Conservation (phyloP, 2,329 filamentous ascomycete genomes). For the Sphaerulina vaccinii region DNA sequence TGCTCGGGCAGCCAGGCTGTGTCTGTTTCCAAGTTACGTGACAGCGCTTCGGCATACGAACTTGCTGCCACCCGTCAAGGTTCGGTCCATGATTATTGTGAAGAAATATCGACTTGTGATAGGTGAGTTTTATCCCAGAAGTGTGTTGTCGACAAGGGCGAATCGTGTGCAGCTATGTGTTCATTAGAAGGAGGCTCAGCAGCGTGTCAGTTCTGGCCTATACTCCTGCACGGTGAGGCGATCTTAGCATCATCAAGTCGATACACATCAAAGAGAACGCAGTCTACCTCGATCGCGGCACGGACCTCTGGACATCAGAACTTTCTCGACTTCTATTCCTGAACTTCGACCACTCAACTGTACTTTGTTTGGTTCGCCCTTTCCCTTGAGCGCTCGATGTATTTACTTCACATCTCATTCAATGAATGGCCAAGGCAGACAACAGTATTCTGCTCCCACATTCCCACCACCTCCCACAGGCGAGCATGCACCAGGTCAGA, state of each 20-base stretch:
- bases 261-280: conserved; percentile 6
- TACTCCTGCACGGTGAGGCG: conserved; percentile 3
- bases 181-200: conserved; percentile 9
- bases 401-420: not conserved
- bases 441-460: conserved; percentile 10
- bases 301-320: conserved; percentile 3
- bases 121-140: conserved; percentile 9
- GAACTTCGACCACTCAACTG: not conserved
- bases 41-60: conserved; percentile 10
- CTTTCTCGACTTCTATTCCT: conserved; percentile 1
- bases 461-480: conserved; percentile 9
- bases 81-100: conserved; percentile 10
- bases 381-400: not conserved
- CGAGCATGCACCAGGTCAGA: not conserved
- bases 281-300: not conserved
- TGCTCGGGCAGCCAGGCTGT: not conserved
- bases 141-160: conserved; percentile 7
- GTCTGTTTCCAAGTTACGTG: conserved; percentile 1
- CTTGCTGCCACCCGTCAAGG: conserved; percentile 16
- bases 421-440: conserved; percentile 11
- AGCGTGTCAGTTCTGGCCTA: conserved; percentile 1
- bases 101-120: not conserved
- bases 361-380: not conserved
- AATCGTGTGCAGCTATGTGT: conserved; percentile 5
- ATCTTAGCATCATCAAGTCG: conserved; percentile 3